phyloP scores from a whole-genome alignment of 495 filamentous ascomycete genomes.

The Penicillium lividum region DNA sequence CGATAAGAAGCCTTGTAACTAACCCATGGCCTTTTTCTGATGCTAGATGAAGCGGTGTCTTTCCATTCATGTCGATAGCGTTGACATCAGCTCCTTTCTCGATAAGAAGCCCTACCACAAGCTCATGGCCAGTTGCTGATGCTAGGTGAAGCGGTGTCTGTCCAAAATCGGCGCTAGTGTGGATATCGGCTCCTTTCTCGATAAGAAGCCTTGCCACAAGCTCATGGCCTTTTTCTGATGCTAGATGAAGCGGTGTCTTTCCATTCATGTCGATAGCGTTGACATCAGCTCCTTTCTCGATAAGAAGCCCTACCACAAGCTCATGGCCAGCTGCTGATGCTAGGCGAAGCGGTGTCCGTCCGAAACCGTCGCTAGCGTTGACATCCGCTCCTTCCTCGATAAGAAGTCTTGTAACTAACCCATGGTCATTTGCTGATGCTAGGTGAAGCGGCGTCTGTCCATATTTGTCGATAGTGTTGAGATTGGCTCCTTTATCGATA shows the following conservation, averaged over 20 bases:
- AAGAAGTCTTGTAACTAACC: too few relatives aligned
- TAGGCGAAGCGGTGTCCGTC: too few relatives aligned
- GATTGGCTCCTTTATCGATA: slow-evolving; percentile 1
- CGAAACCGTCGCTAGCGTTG: too few relatives aligned
- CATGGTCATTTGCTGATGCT: background rate
- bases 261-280: background rate
- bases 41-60: background rate
- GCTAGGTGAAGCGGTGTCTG: too few relatives aligned
- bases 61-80: background rate
- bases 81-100: slow-evolving; percentile 2
- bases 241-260: background rate
- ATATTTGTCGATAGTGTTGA: background rate
- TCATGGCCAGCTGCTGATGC: background rate
- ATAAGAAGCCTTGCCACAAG: too few relatives aligned
- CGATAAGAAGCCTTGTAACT: too few relatives aligned
- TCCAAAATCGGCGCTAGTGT: too few relatives aligned
- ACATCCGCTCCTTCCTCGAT: too few relatives aligned
- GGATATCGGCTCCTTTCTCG: too few relatives aligned
- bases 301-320: background rate
- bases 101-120: background rate
- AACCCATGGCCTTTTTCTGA: background rate
- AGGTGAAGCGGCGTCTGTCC: background rate
- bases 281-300: slow-evolving; percentile 1
- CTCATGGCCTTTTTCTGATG: background rate
- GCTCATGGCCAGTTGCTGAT: background rate